Evolutionary conservation across 768 basidiomycete genomes (phyloP).

Genomic region (Mycena olivaceomarginata): DNA sequence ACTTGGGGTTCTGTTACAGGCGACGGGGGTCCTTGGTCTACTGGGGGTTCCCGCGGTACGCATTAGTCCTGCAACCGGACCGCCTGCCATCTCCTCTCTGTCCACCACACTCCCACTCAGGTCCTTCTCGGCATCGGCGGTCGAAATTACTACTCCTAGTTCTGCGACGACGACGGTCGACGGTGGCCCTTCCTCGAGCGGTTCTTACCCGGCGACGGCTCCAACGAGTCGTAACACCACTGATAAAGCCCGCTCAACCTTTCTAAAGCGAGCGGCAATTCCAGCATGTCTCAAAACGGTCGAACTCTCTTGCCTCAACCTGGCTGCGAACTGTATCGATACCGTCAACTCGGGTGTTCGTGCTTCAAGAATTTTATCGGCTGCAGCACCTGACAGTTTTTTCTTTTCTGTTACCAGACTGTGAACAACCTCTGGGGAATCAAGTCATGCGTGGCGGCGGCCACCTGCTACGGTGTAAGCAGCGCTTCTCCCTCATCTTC

Average conservation of each 20-base stretch:
- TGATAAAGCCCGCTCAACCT: too few species aligned
- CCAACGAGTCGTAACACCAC: too few species aligned
- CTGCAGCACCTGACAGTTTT: too few species aligned
- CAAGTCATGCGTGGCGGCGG: conserved; percentile 39
- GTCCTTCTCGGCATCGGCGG: neutral
- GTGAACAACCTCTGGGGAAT: conserved; percentile 36
- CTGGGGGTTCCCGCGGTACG: too few species aligned
- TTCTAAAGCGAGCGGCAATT: conserved; percentile 14
- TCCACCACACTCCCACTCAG: too few species aligned
- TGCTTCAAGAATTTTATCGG: neutral
- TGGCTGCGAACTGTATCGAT: conserved; percentile 36
- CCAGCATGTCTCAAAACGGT: conserved; percentile 38
- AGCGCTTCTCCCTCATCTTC: neutral
- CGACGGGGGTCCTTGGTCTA: neutral
- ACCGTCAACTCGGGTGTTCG: conserved; percentile 29
- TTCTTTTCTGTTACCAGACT: neutral
- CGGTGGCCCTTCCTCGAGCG: too few species aligned
- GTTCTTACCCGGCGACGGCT: too few species aligned
- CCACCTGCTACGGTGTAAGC: conserved; percentile 42
- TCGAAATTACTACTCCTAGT: too few species aligned
- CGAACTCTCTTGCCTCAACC: conserved; percentile 34
- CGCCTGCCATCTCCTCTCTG: too few species aligned
- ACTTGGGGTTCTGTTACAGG: neutral
- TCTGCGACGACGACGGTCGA: too few species aligned
- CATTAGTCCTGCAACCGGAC: too few species aligned